Conservation (phyloP, 495 filamentous ascomycete species). For the Astrocystis sublimbata region DNA sequence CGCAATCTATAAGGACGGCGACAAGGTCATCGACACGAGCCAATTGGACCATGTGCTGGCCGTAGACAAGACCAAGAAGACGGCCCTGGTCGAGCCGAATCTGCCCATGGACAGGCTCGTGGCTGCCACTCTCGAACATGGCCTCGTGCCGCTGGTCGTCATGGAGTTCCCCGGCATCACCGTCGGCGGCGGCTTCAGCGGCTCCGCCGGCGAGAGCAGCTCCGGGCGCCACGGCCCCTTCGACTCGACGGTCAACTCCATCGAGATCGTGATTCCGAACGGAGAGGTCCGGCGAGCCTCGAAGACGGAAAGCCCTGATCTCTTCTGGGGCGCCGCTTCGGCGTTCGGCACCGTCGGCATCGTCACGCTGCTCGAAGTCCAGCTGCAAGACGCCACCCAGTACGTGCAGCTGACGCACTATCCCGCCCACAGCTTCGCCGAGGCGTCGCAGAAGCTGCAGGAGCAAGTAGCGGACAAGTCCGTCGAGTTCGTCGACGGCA, state of each 20-base stretch:
- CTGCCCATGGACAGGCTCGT: slow-evolving; percentile 64
- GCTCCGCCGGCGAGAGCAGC: slow-evolving; percentile 61
- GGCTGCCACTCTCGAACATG: slow-evolving; percentile 49
- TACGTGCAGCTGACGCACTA: slow-evolving; percentile 59
- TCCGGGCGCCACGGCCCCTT: slow-evolving; percentile 63
- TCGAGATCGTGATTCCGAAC: slow-evolving; percentile 60
- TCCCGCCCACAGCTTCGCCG: slow-evolving; percentile 35
- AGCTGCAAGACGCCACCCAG: slow-evolving; percentile 49
- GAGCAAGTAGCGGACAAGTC: slow-evolving; percentile 25
- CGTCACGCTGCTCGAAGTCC: slow-evolving; percentile 57
- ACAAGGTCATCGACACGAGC: slow-evolving; percentile 57
- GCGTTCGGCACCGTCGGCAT: slow-evolving; percentile 61
- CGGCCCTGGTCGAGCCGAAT: slow-evolving; percentile 62
- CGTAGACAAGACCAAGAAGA: slow-evolving; percentile 46
- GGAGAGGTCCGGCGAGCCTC: slow-evolving; percentile 49
- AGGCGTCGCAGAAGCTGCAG: slow-evolving; percentile 32
- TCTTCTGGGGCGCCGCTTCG: slow-evolving; percentile 60
- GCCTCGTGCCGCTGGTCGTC: slow-evolving; percentile 58
- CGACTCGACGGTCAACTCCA: slow-evolving; percentile 53
- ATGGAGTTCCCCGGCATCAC: slow-evolving; percentile 70
- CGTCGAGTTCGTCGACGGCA: slow-evolving; percentile 52
- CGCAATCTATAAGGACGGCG: slow-evolving; percentile 34
- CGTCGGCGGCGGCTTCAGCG: slow-evolving; percentile 63
- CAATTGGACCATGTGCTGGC: slow-evolving; percentile 54
- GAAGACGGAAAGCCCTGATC: slow-evolving; percentile 45